Percentiles rank a stretch among this genome's conserved stretches.
phyloP scores from a whole-genome alignment of 1,284 basidiomycete genomes.

The Phenoliferia sp. region DNA sequence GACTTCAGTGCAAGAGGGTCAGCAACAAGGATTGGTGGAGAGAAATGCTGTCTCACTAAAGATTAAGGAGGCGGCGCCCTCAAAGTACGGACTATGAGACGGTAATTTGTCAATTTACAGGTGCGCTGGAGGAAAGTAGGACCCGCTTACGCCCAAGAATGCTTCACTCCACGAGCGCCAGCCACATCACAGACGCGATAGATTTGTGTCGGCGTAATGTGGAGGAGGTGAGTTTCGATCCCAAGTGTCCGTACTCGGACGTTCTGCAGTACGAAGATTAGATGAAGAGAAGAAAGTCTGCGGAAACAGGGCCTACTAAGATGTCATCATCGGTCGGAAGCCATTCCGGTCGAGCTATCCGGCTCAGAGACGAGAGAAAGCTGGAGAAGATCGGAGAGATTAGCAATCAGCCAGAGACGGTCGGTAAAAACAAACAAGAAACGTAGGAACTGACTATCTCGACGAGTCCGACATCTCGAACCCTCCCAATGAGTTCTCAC shows the following conservation, averaged over 20 bases:
- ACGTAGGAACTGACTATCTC: background rate
- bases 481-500: background rate
- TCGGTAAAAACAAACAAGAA: background rate
- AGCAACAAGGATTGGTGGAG: background rate
- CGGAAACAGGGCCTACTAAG: background rate
- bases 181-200: constrained; percentile 9
- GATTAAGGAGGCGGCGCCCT: constrained; percentile 9
- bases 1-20: background rate
- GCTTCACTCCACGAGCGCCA: constrained; percentile 11
- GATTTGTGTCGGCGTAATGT: constrained; percentile 2
- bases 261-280: background rate
- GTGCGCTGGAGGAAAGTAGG: background rate
- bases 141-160: constrained; percentile 7
- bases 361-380: background rate
- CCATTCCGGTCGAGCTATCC: constrained; percentile 5
- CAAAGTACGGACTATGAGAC: constrained; percentile 8
- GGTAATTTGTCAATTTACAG: background rate
- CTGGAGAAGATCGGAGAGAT: background rate
- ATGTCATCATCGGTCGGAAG: constrained; percentile 9
- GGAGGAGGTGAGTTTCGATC: constrained; percentile 6
- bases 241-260: constrained; percentile 4
- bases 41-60: background rate
- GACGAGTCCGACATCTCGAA: constrained; percentile 4
- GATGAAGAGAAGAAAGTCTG: background rate
- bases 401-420: background rate